Evolutionary conservation across 495 filamentous ascomycete species (phyloP).

Genomic region (Parathielavia hyrcaniae): DNA sequence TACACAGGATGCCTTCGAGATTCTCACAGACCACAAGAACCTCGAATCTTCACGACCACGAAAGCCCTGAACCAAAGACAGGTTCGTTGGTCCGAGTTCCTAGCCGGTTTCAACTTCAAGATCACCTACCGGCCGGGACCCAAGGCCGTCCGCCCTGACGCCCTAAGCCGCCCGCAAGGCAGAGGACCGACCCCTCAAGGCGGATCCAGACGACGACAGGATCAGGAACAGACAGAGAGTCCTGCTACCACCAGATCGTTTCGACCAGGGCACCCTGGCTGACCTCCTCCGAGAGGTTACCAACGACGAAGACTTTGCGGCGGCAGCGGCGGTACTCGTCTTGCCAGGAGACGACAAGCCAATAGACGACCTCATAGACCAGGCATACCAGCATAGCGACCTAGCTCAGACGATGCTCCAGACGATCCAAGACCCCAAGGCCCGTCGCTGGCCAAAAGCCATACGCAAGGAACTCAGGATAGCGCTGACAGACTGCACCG

Average conservation of each 20-base stretch:
- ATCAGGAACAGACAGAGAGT: not conserved
- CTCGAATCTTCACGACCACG: not conserved
- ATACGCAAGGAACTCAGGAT: too few relatives aligned
- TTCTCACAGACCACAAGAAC: slow-evolving; percentile 13
- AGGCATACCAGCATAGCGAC: too few relatives aligned
- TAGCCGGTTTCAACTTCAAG: not conserved
- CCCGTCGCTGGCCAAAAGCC: not conserved
- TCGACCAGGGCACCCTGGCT: not conserved
- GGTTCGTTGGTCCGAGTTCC: slow-evolving; percentile 11
- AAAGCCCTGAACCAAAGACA: not conserved
- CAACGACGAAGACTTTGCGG: too few relatives aligned
- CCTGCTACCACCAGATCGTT: not conserved
- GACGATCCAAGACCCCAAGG: not conserved
- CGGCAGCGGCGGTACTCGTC: too few relatives aligned
- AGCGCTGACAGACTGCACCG: too few relatives aligned
- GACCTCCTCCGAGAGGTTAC: too few relatives aligned
- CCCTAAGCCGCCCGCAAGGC: not conserved
- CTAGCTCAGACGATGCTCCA: too few relatives aligned
- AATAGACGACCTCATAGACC: too few relatives aligned
- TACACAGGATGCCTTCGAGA: not conserved
- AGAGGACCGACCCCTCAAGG: too few relatives aligned
- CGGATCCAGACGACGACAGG: not conserved
- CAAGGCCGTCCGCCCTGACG: not conserved
- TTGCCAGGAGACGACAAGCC: too few relatives aligned
- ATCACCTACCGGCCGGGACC: not conserved